phyloP scores from a whole-genome alignment of 2,329 filamentous ascomycete genomes.

The Botrytis medusae region DNA sequence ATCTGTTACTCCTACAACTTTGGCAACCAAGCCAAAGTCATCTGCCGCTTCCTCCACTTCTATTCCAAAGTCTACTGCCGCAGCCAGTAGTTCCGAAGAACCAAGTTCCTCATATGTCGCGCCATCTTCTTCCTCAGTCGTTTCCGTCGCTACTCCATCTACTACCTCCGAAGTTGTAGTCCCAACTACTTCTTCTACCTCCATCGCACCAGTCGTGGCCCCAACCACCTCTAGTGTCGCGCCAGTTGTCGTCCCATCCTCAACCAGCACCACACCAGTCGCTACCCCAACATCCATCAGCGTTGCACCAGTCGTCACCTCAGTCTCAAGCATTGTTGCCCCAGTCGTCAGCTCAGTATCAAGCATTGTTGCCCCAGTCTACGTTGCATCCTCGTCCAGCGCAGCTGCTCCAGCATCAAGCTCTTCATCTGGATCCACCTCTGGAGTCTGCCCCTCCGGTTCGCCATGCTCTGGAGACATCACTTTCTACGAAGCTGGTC shows the following conservation, averaged over 20 bases:
- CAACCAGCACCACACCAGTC: constrained; percentile 29
- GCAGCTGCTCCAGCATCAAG: constrained; percentile 23
- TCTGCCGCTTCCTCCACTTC: constrained; percentile 29
- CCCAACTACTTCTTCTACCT: constrained; percentile 18
- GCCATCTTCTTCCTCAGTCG: constrained; percentile 11
- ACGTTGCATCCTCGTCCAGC: constrained; percentile 24
- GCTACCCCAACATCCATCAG: constrained; percentile 28
- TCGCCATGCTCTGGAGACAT: constrained; percentile 58
- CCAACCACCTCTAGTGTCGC: constrained; percentile 30
- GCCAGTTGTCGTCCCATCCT: constrained; percentile 25
- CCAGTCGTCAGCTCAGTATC: constrained; percentile 19
- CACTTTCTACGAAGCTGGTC: constrained; percentile 71
- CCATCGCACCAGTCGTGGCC: constrained; percentile 23
- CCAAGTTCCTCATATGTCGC: constrained; percentile 11
- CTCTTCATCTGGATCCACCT: constrained; percentile 30
- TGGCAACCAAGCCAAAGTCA: constrained; percentile 26
- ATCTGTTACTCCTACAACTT: constrained; percentile 21
- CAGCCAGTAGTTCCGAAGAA: constrained; percentile 1
- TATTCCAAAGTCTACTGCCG: constrained; percentile 14
- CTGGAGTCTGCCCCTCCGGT: constrained; percentile 38
- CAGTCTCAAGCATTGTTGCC: constrained; percentile 25
- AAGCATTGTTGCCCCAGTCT: background rate
- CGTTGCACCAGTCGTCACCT: constrained; percentile 26
- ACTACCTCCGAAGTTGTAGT: constrained; percentile 1
- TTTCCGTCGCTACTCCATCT: constrained; percentile 10